These are phyloP conservation scores for Aspergillus tubingensis DNA, from an alignment of 2,329 filamentous ascomycete species.

Conservation along the genomic window DNA sequence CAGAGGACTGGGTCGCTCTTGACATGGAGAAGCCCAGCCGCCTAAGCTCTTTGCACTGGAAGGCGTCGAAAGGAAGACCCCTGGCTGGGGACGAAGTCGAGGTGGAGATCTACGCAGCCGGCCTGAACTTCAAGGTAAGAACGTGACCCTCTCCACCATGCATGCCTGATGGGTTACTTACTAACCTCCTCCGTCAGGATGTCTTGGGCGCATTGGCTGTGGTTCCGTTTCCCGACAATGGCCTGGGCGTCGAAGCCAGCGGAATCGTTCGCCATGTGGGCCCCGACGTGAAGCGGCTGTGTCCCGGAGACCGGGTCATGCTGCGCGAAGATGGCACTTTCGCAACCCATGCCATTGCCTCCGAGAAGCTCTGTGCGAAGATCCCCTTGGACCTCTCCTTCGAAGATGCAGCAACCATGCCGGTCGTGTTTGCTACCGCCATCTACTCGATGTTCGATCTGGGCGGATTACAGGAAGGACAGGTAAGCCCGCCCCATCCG, in stretches of 20 bases:
- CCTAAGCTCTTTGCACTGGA: constrained; percentile 27
- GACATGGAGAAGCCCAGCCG: constrained; percentile 23
- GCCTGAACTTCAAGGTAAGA: constrained; percentile 6
- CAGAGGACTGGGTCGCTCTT: constrained; percentile 5
- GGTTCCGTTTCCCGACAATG: not conserved
- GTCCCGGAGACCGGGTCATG: constrained; percentile 29
- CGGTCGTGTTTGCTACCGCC: constrained; percentile 7
- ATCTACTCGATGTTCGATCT: constrained; percentile 13
- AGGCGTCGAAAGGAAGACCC: not conserved
- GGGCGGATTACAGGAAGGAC: constrained; percentile 3
- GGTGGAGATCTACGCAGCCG: constrained; percentile 15
- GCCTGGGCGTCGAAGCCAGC: constrained; percentile 24
- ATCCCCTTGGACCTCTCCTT: constrained; percentile 8
- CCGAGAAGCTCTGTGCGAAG: constrained; percentile 7
- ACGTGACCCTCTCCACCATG: not conserved
- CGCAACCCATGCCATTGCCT: not conserved
- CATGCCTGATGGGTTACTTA: not conserved
- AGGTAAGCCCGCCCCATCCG: constrained; percentile 4
- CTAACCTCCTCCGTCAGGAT: not conserved
- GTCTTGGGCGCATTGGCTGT: not conserved
- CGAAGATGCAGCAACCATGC: constrained; percentile 11
- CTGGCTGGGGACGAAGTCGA: constrained; percentile 25
- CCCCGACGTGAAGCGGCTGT: constrained; percentile 16
- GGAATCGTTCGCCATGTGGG: constrained; percentile 28
- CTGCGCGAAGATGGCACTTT: not conserved